Evolutionary conservation across 2,329 filamentous ascomycete genomes (phyloP).

Genomic region (Sporothrix protearum): DNA sequence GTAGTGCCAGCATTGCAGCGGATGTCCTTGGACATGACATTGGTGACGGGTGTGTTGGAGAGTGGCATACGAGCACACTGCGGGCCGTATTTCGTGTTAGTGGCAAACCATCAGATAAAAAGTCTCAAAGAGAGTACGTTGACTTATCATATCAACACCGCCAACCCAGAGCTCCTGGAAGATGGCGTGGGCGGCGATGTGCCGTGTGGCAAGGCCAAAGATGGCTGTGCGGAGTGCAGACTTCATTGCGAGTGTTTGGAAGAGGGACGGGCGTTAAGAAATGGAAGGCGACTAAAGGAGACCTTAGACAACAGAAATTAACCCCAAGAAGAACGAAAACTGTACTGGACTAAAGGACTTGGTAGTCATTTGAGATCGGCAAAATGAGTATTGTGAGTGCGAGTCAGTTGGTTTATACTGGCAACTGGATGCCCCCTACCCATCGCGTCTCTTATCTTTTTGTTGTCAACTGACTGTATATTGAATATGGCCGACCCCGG

Average conservation of each 20-base stretch:
- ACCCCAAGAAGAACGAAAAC: neutral
- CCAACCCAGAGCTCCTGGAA: conserved; percentile 52
- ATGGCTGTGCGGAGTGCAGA: neutral
- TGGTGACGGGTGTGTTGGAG: conserved; percentile 51
- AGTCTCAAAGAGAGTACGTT: neutral
- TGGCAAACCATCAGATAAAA: neutral
- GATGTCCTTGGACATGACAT: conserved; percentile 42
- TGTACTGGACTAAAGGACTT: neutral
- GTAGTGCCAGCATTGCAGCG: conserved; percentile 44
- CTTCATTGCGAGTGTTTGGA: conserved; percentile 10
- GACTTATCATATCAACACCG: conserved; percentile 40
- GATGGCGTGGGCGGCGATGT: conserved; percentile 47
- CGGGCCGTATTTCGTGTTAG: neutral
- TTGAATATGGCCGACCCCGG: neutral
- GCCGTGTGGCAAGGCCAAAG: conserved; percentile 34
- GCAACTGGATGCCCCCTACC: neutral
- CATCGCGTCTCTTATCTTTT: neutral
- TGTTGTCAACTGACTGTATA: neutral
- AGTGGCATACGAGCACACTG: conserved; percentile 48
- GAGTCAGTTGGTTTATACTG: conserved; percentile 14
- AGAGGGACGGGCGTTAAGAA: too few relatives aligned
- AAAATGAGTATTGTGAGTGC: neutral
- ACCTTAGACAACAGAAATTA: neutral
- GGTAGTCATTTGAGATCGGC: neutral
- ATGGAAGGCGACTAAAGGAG: neutral